These are phyloP conservation scores for Saccharomycopsis selenospora DNA, from an alignment of 805 yeast genomes.

Conservation along the genomic window DNA sequence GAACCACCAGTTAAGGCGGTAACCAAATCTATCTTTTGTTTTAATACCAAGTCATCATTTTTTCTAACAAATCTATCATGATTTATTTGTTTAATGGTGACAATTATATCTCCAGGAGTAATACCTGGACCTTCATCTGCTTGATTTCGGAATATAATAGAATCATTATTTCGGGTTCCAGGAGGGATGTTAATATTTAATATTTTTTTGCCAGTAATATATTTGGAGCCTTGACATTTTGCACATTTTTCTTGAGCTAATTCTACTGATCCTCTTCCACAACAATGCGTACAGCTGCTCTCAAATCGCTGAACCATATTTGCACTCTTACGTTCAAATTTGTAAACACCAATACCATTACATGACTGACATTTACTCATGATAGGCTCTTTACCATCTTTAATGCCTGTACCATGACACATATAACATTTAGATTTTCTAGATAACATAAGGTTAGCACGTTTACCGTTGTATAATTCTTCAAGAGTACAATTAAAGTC, in stretches of 20 bases:
- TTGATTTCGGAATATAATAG: slow-evolving; percentile 46
- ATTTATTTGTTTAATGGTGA: slow-evolving; percentile 38
- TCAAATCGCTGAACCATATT: slow-evolving; percentile 37
- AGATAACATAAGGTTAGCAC: slow-evolving; percentile 46
- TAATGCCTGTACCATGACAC: slow-evolving; percentile 51
- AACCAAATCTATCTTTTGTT: slow-evolving; percentile 40
- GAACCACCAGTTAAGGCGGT: slow-evolving; percentile 56
- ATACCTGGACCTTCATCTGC: slow-evolving; percentile 58
- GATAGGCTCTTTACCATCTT: slow-evolving; percentile 14
- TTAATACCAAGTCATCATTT: slow-evolving; percentile 38
- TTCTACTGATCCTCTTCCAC: slow-evolving; percentile 32
- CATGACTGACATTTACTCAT: slow-evolving; percentile 33
- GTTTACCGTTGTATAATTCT: slow-evolving; percentile 54
- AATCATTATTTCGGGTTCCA: slow-evolving; percentile 48
- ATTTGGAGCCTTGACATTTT: slow-evolving; percentile 40
- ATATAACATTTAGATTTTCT: slow-evolving; percentile 40
- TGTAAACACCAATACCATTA: slow-evolving; percentile 36
- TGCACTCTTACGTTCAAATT: slow-evolving; percentile 38
- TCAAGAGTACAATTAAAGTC: slow-evolving; percentile 43
- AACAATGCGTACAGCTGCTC: slow-evolving; percentile 39
- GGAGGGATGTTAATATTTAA: slow-evolving; percentile 47
- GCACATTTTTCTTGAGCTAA: slow-evolving; percentile 31
- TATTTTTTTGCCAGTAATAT: slow-evolving; percentile 40
- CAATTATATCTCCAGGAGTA: slow-evolving; percentile 61
- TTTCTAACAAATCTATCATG: slow-evolving; percentile 35